A percentile compares a stretch with the other conserved stretches of the same genome.
Evolutionary conservation across 352 stramenopile species (phyloP).

Genomic region (Phytopythium chamaehyphon): DNA sequence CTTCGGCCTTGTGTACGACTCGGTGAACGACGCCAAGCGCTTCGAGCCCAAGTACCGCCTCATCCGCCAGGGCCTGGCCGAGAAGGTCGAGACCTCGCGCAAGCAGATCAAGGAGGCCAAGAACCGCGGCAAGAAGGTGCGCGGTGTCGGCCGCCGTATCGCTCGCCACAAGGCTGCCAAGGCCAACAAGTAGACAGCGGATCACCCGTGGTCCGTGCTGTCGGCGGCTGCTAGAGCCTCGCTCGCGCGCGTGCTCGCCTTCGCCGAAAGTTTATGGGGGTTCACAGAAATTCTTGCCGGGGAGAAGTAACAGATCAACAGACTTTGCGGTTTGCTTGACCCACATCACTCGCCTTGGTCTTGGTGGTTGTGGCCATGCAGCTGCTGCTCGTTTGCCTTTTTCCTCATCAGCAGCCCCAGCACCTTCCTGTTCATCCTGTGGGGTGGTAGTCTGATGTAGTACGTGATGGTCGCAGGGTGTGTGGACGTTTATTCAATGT

Average conservation of each 20-base stretch:
- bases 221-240: constrained; percentile 14
- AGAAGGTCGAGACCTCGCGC: constrained; percentile 96
- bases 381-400: no score
- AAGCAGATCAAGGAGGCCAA: constrained; percentile 99
- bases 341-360: no score
- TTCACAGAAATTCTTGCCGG: constrained; percentile 48
- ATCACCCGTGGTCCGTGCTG: constrained; percentile 18
- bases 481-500: no score
- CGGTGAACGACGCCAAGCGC: constrained; percentile 96
- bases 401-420: not conserved
- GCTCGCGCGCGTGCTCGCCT: constrained; percentile 22
- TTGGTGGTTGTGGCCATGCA: no score
- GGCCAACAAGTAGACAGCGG: constrained; percentile 90
- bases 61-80: constrained; percentile 86
- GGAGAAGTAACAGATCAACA: constrained; percentile 54
- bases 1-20: constrained; percentile 99
- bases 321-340: constrained; percentile 43
- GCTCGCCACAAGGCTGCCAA: constrained; percentile 99
- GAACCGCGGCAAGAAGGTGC: constrained; percentile 98
- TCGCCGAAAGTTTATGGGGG: constrained; percentile 37
- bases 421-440: not conserved
- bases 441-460: no score
- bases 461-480: not conserved
- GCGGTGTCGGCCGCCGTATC: constrained; percentile 96
- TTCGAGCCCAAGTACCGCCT: constrained; percentile 99